Evolutionary conservation across 139 green algal species (phyloP).

Genomic region (Volvox africanus): DNA sequence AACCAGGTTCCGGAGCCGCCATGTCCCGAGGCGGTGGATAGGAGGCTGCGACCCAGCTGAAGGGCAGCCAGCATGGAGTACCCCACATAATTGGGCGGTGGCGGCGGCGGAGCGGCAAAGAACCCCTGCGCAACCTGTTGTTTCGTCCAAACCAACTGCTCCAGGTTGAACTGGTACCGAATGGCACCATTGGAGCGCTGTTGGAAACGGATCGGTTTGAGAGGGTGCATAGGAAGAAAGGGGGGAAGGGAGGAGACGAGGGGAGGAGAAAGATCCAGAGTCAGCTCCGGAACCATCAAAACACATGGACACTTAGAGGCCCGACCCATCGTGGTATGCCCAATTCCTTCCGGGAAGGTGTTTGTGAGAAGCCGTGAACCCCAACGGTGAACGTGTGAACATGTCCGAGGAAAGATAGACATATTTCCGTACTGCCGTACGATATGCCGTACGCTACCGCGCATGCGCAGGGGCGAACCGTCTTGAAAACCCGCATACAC

Average conservation of each 20-base stretch:
- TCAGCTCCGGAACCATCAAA: not conserved
- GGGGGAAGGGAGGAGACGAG: not conserved
- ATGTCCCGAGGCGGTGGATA: not conserved
- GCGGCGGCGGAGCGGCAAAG: conserved; percentile 12
- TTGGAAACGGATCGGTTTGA: not conserved
- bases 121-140: not conserved
- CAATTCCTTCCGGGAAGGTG: no score
- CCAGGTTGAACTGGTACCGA: not conserved
- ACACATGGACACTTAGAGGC: not conserved
- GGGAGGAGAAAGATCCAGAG: not conserved
- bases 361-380: no score
- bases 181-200: conserved; percentile 8
- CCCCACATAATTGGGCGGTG: not conserved
- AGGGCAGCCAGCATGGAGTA: conserved; percentile 4
- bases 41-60: conserved; percentile 23
- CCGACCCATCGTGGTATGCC: no score
- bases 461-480: no score
- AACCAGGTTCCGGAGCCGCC: not conserved
- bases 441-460: no score
- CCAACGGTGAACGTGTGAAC: no score
- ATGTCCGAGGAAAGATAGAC: no score
- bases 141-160: no score
- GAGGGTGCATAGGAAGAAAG: not conserved
- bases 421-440: no score
- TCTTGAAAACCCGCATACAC: no score